Evolutionary conservation across 1,284 basidiomycete genomes (phyloP).

Genomic region (Heliocybe sulcata): DNA sequence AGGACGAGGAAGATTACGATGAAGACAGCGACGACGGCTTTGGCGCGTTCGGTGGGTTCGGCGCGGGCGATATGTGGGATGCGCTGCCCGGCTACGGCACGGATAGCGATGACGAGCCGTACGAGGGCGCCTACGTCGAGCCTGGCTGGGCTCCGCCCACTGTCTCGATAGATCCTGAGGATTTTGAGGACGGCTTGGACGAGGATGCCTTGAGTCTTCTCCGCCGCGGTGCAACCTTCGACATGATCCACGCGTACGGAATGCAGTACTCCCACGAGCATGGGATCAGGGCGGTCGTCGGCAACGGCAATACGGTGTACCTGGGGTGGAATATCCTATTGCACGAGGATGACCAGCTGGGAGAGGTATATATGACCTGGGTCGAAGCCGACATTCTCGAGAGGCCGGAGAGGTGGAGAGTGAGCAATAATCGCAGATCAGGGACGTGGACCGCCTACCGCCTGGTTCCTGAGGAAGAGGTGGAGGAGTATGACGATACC

Average conservation of each 20-base stretch:
- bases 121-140: constrained; percentile 30
- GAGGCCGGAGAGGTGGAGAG: constrained; percentile 43
- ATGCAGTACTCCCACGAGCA: constrained; percentile 46
- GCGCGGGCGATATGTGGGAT: constrained; percentile 1
- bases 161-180: constrained; percentile 26
- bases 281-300: constrained; percentile 37
- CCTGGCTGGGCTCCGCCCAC: constrained; percentile 53
- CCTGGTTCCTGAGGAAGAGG: constrained; percentile 35
- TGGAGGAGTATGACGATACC: constrained; percentile 37
- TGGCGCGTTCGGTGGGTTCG: too few species aligned
- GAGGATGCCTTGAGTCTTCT: constrained; percentile 38
- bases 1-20: constrained; percentile 24
- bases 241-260: constrained; percentile 48
- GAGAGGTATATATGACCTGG: constrained; percentile 43
- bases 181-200: constrained; percentile 25
- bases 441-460: constrained; percentile 33
- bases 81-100: constrained; percentile 26
- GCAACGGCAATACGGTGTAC: constrained; percentile 36
- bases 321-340: constrained; percentile 62
- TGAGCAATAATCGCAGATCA: constrained; percentile 28
- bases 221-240: constrained; percentile 50
- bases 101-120: constrained; percentile 23
- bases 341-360: constrained; percentile 38
- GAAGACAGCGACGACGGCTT: constrained; percentile 25
- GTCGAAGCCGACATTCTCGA: constrained; percentile 39